Percentiles rank a stretch among this genome's conserved stretches.
Conservation (phyloP, 2,329 filamentous ascomycete genomes). For the Didymella keratinophila region DNA sequence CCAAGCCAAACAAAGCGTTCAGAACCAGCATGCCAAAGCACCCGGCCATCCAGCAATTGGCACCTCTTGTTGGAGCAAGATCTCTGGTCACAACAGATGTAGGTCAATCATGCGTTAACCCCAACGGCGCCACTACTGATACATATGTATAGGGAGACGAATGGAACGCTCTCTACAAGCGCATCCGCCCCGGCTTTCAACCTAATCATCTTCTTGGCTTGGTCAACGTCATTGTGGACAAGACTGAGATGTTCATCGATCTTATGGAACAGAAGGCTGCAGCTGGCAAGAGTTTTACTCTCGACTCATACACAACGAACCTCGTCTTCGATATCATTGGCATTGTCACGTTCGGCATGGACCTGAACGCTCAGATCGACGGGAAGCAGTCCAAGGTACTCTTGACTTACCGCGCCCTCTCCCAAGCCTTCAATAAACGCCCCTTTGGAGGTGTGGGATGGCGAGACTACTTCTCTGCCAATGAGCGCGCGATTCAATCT, state of each 20-base stretch:
- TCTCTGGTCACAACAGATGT: constrained; percentile 32
- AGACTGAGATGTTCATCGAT: constrained; percentile 33
- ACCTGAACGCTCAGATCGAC: constrained; percentile 27
- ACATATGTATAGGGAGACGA: constrained; percentile 18
- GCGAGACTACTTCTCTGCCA: constrained; percentile 27
- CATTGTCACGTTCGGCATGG: constrained; percentile 28
- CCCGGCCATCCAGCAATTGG: constrained; percentile 25
- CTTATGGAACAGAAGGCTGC: constrained; percentile 27
- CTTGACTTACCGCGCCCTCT: constrained; percentile 29
- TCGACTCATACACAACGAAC: constrained; percentile 28
- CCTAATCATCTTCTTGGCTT: constrained; percentile 25
- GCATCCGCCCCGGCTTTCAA: constrained; percentile 28
- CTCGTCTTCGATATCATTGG: constrained; percentile 35
- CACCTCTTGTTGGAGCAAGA: constrained; percentile 26
- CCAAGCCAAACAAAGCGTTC: constrained; percentile 24
- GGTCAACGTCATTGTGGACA: constrained; percentile 37
- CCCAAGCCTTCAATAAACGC: constrained; percentile 28
- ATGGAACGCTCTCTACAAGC: constrained; percentile 22
- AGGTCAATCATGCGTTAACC: neutral
- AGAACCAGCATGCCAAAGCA: constrained; percentile 29
- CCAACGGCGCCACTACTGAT: neutral
- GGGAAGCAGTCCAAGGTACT: constrained; percentile 25
- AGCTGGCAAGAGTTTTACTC: constrained; percentile 17
- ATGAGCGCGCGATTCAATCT: constrained; percentile 23
- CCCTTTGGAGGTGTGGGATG: constrained; percentile 21